Evolutionary conservation across 1,284 basidiomycete species (phyloP), one percentile per base, ranked within the genome.

Genomic region (Sphagnurus paluster): DNA sequence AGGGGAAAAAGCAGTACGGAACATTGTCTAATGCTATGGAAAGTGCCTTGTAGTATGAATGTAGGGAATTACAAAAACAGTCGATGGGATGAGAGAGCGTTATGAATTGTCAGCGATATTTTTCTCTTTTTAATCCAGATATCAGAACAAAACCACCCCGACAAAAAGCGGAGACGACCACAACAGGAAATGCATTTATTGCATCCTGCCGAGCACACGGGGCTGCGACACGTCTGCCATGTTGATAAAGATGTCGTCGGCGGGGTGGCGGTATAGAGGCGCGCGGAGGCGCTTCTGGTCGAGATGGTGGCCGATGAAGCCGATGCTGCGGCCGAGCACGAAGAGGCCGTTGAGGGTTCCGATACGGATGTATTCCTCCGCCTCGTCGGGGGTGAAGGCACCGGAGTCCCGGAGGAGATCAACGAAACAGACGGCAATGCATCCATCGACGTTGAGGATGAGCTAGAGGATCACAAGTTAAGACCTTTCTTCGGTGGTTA

Each of bases 361-460:
- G 56, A 94, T 93, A 79, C 88, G 91, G 76, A 94, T 92, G 78
- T 98, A 98, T 73, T 99, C 96, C 57, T 93, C 88, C 11, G 94
- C 95, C 74, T 98, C 96, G 56, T 98, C 95, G 16, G 87, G 80
- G 3, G 90, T 93, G 79, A 99, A 99, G 5, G 95, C 95, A 54
- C 95, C 94, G 48, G 82, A 87, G 68, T 95, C 92, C 40, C 89
- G 84, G 50, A 99, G 82, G 48, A 99, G 77, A 72, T 98, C 96
- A 62, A 95, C 93, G 75, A 99, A 98, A 76, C 90, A 97, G 54
- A 96, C 96, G 39, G 96, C 96, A 55, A 99, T 95, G 69, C 93
- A 96, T 39, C 95, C 95, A 59, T 98, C 95, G 59, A 98, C 95
- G 75, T 97, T 97, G 49, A 97, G 77, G 71, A 97, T 93, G 57